These are phyloP conservation scores for Neofusicoccum umdonicola DNA, from an alignment of 2,329 filamentous ascomycete genomes.

Conservation along the genomic window DNA sequence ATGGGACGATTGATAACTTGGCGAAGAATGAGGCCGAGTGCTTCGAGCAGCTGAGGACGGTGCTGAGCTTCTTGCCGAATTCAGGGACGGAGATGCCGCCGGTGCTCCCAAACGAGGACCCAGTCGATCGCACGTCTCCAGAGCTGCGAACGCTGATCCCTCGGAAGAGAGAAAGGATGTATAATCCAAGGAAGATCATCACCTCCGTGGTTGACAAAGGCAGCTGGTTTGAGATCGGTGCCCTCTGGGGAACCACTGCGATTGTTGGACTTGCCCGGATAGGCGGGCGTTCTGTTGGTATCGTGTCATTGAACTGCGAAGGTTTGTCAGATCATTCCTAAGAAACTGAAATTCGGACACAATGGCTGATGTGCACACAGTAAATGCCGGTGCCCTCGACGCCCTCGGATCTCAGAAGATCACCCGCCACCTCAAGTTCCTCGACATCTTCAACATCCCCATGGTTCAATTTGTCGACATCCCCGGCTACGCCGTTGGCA, in stretches of 20 bases:
- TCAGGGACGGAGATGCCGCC: conserved; percentile 57
- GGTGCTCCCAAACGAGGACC: conserved; percentile 44
- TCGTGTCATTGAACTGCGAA: conserved; percentile 61
- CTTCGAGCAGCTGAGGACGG: conserved; percentile 59
- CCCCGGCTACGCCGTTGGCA: conserved; percentile 62
- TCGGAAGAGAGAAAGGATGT: conserved; percentile 58
- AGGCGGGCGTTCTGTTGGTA: conserved; percentile 56
- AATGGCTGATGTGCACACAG: conserved; percentile 19
- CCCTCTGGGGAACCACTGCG: conserved; percentile 61
- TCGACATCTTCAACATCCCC: conserved; percentile 65
- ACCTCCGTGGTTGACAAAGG: conserved; percentile 54
- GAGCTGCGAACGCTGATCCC: conserved; percentile 57
- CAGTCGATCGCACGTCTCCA: conserved; percentile 48
- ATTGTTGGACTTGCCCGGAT: conserved; percentile 61
- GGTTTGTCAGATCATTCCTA: conserved; percentile 18
- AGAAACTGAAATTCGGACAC: not conserved
- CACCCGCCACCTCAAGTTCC: conserved; percentile 59
- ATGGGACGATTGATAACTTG: conserved; percentile 65
- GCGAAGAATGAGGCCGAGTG: conserved; percentile 60
- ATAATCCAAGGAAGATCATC: conserved; percentile 59
- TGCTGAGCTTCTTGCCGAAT: conserved; percentile 59
- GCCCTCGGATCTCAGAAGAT: conserved; percentile 61
- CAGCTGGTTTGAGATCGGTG: conserved; percentile 64
- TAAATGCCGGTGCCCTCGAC: conserved; percentile 61
- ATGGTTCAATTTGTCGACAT: conserved; percentile 63